These are phyloP conservation scores for Platanus orientalis DNA, from an alignment of 164 flowering plant genomes.

Conservation along the genomic window DNA sequence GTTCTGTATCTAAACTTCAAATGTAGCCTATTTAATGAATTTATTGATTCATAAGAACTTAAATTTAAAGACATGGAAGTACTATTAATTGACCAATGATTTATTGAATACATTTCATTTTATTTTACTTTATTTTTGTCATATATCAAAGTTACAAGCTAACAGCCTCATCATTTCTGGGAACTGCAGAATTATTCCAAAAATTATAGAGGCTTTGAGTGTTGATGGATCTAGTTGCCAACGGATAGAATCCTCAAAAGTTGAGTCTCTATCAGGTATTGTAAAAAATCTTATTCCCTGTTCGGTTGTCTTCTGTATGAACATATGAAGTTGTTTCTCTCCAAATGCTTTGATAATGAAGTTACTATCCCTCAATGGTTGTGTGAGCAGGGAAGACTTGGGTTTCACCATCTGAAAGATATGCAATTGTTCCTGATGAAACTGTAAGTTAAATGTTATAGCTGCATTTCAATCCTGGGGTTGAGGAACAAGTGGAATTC, in stretches of 20 bases:
- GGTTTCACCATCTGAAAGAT: conserved; percentile 79
- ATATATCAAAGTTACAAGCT: not conserved
- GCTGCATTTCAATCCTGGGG: not conserved
- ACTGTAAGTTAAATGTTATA: conserved; percentile 45
- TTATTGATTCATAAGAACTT: not conserved
- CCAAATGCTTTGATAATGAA: not conserved
- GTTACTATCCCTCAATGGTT: not conserved
- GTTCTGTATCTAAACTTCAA: not conserved
- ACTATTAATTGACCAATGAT: not conserved
- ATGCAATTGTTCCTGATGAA: conserved; percentile 96
- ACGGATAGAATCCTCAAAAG: conserved; percentile 57
- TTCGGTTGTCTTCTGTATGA: not conserved
- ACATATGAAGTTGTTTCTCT: not conserved
- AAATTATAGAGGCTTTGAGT: conserved; percentile 75
- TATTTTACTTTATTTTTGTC: too few relatives aligned
- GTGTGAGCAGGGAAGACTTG: conserved; percentile 52
- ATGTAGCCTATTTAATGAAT: not conserved
- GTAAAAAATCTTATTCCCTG: not conserved
- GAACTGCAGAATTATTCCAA: conserved; percentile 60
- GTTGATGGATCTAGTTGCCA: conserved; percentile 72
- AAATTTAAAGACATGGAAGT: not conserved
- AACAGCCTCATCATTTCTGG: not conserved
- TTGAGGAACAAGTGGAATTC: not conserved
- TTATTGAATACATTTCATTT: not conserved
- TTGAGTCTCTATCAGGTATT: conserved; percentile 61